These are phyloP conservation scores for Nitzschia palea DNA, from an alignment of 108 stramenopile species.

Conservation along the genomic window DNA sequence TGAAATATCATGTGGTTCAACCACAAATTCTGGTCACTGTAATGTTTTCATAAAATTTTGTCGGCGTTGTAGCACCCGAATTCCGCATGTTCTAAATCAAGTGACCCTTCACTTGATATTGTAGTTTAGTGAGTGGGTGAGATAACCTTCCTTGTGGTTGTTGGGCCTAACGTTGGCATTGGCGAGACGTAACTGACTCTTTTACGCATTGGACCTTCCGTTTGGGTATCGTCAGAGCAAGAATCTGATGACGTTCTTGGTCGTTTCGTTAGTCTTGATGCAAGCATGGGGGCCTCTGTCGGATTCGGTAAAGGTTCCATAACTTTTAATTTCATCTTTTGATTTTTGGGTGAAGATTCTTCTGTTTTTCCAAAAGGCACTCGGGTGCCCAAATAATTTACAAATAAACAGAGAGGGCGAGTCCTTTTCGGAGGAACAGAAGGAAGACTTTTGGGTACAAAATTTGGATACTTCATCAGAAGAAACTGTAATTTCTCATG, in stretches of 20 bases:
- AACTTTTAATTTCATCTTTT: background rate
- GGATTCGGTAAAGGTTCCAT: conserved; percentile 13
- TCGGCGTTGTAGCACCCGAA: too few species aligned
- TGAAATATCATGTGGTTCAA: too few species aligned
- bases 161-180: background rate
- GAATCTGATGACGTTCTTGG: background rate
- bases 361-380: background rate
- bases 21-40: too few species aligned
- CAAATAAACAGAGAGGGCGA: conserved; percentile 13
- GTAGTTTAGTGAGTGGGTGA: background rate
- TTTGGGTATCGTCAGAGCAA: background rate
- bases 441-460: conserved; percentile 11
- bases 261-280: background rate
- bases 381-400: conserved; percentile 25
- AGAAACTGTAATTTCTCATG: background rate
- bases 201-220: background rate
- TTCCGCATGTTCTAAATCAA: too few species aligned
- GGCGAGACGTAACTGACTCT: background rate
- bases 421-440: background rate
- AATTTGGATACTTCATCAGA: conserved; percentile 6
- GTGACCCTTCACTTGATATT: too few species aligned
- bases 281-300: conserved; percentile 7
- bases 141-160: background rate
- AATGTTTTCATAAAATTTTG: too few species aligned
- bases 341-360: background rate